These are phyloP conservation scores for Thalassiosira sp. DNA, from an alignment of 352 stramenopile genomes.

Conservation along the genomic window DNA sequence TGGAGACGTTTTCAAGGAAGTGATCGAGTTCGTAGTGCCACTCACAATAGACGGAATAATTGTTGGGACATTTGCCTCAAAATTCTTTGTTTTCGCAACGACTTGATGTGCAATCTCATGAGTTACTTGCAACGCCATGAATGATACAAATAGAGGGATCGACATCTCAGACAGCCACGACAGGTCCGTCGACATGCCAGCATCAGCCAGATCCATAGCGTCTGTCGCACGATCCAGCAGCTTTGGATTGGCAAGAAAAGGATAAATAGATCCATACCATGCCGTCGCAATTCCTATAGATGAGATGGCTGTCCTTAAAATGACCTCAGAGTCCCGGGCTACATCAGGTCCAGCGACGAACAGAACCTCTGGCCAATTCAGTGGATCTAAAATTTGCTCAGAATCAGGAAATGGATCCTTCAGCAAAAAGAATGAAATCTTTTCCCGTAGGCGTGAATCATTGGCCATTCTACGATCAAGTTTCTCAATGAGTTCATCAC, in stretches of 20 bases:
- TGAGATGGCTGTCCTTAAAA: slow-evolving; percentile 54
- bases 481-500: slow-evolving; percentile 65
- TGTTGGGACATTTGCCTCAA: slow-evolving; percentile 69
- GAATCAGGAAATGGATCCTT: slow-evolving; percentile 61
- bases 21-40: slow-evolving; percentile 73
- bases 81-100: slow-evolving; percentile 58
- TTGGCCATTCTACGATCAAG: slow-evolving; percentile 65
- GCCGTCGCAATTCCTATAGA: slow-evolving; percentile 63
- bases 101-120: slow-evolving; percentile 71
- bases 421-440: slow-evolving; percentile 66
- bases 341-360: slow-evolving; percentile 71
- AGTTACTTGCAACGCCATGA: slow-evolving; percentile 61
- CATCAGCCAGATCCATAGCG: slow-evolving; percentile 66
- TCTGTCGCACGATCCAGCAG: slow-evolving; percentile 65
- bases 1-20: slow-evolving; percentile 67
- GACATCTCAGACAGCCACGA: slow-evolving; percentile 73
- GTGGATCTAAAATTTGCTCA: slow-evolving; percentile 42
- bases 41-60: slow-evolving; percentile 77
- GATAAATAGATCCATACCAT: slow-evolving; percentile 79
- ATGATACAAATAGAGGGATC: slow-evolving; percentile 72
- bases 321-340: slow-evolving; percentile 45
- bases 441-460: slow-evolving; percentile 39
- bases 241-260: slow-evolving; percentile 71
- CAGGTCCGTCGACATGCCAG: slow-evolving; percentile 69
- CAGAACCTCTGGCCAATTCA: slow-evolving; percentile 58